Base-by-base conservation (phyloP, 495 filamentous ascomycete genomes). In the Aspergillus carlsbadensis region DNA sequence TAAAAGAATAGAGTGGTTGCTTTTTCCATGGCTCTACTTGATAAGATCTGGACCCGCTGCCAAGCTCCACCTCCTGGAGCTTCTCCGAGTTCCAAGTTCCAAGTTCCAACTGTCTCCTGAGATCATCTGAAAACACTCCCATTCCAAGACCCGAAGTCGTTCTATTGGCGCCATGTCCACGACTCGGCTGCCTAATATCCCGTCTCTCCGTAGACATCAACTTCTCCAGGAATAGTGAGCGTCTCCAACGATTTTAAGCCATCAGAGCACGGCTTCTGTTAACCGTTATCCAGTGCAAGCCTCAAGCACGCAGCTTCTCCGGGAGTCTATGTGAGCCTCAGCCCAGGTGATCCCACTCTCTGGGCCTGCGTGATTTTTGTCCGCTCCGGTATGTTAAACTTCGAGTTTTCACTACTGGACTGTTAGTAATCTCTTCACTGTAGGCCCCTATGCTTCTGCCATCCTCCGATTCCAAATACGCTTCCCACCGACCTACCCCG, bases 321-420 rank as follows among this genome's bases (percentile, higher is more conserved):
- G 48, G 93, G 93, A 42, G 80, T 96, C 40, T 97, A 92, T 69
- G 80, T 96, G 71, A 91, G 78, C 68, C 80, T 96, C 45, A 86
- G 86, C n/a, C 87, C 89, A 0, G 87, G 88, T 22, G 87, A 94
- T 64, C 84, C 89, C 10, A 82, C 82, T 26, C 75, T 89, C 26
- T 98, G 93, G 93, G 86, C 82, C 50, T 91, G 91, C n/a, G 86
- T 96, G 7, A 74, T 97, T 6, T 97, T 97, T 65, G 84, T 96
- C 48, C 89, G 91, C 35, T 88, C 88, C 76, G 93, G 92, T 89
- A 68, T 68, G 73, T 60, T 26, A 50, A 14, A 14, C 18, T 26
- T 14, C 2, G 5, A 10, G 5, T 14, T 45, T 15, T 22, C 7
- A 8, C 10, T 6, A 13, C 22, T 10, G 4, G 8, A 17, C 2